Evolutionary conservation across 208 protist genomes (phyloP), one percentile per base, ranked within the genome.

Genomic region (Leptomonas seymouri): DNA sequence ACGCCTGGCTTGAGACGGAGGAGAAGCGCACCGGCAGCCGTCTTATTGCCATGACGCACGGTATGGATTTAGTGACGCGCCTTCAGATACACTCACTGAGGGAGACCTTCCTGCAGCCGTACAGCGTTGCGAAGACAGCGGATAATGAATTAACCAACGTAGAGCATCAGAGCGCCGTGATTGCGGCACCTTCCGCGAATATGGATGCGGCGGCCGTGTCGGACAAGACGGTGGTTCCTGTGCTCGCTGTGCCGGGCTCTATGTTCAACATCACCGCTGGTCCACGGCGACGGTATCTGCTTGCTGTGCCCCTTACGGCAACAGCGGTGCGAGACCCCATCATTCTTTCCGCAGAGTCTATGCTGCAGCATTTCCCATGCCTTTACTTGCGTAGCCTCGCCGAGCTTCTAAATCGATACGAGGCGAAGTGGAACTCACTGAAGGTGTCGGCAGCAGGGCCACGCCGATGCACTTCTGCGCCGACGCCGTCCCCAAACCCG

Each of bases 51-150:
- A 84, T 93, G 49, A 53, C 58, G 31, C 86, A 88, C 64, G 87
- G 90, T 14, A 75, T 82, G 51, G 90, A 95, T 60, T 41, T 72
- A 2, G 57, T 93, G 21, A 58, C 74, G 25, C 79, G 90, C 3
- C 75, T 95, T 28, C 87, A 95, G 67, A 56, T 84, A 31, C 74
- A 82, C 27, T 64, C 85, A 25, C 25, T 95, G 31, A 76, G 45
- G 28, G 71, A 83, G 16, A 67, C 80, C 15, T 65, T 81, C 27
- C 6, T 50, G 45, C 34, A 61, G 46, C 27, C 68, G 18, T 65
- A 77, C 59, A 63, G n/a, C 20, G 36, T 62, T 1, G 48, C 31
- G 23, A 20, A 25, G 28, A 28, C 61, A 6, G 61, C 49, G 1
- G 21, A n/a, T 5, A 25, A 42, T 7, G 31, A 25, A 30, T n/a